Evolutionary conservation across 2,329 filamentous ascomycete genomes (phyloP), one percentile per base, ranked within the genome.

Genomic region (Plenodomus biglobosus): DNA sequence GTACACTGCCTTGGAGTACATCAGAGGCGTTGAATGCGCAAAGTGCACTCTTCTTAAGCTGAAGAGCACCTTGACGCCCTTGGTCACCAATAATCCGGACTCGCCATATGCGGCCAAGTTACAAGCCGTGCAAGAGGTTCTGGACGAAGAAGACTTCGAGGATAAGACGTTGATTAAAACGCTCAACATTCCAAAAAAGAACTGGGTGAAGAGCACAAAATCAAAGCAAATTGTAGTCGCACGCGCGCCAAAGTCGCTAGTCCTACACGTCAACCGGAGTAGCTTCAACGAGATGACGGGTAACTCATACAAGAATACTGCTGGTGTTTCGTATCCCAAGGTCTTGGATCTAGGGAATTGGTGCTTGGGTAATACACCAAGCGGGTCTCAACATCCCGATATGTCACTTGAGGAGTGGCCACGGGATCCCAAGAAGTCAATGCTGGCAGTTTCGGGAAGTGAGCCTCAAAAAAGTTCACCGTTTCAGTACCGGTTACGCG

Each of bases 181-280:
- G 13, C 76, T 76, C 46, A 69, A 74, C 16, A 74, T 79, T 16
- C 60, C 69, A 0, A 76, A 85, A 8, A 85, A 87, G 60, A 84
- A 84, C 59, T 85, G 86, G 62, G 83, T 91, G 7, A 83, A 81
- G 17, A 85, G 87, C 15, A 95, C 88, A 4, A 99, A 99, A 72
- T 91, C 91, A 8, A 87, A 92, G 50, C 94, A 97, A 68, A 86
- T 88, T 8, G 89, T 92, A 11, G 82, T 99, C 58, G 91, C 88
- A 2, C 81, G 92, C 22, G 81, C 91, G 1, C 94, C 94, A 1
- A 84, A 85, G 53, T 89, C 87, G 46, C 76, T 99, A 13, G 88
- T 85, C 0, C 78, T 97, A 8, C 94, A 99, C 68, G 82, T 97
- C 68, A 96, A 97, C 65, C 84, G 94, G 35, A 96, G 92, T 42